Conservation (phyloP, 1,139 yeast species). For the Candida tunisiensis region DNA sequence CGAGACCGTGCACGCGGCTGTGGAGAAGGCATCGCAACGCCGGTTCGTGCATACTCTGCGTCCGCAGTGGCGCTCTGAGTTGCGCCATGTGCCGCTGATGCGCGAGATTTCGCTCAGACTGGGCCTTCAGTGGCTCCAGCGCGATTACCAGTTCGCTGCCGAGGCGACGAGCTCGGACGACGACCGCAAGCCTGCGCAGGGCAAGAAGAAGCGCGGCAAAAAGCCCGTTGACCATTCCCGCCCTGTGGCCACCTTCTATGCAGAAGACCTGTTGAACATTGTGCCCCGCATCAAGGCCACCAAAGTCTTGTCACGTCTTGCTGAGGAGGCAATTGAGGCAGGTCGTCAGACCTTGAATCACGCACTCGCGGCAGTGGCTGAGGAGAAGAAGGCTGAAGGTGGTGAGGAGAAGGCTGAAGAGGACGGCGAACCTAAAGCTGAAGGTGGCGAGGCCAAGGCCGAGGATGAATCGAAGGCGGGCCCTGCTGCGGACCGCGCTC, state of each 20-base stretch:
- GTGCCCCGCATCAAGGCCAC: conserved; percentile 65
- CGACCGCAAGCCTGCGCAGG: too few species aligned
- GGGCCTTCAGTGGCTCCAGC: conserved; percentile 74
- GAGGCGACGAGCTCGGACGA: too few species aligned
- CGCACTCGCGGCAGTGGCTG: too few species aligned
- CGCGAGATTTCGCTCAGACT: conserved; percentile 61
- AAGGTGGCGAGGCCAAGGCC: too few species aligned
- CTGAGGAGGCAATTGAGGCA: conserved; percentile 65
- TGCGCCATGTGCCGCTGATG: conserved; percentile 32
- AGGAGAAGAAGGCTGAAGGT: too few species aligned
- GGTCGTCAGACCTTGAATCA: conserved; percentile 17
- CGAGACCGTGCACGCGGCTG: conserved; percentile 24
- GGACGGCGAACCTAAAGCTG: too few species aligned
- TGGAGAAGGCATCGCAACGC: conserved; percentile 32
- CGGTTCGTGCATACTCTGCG: conserved; percentile 44
- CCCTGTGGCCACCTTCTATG: conserved; percentile 14
- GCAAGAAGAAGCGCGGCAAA: too few species aligned
- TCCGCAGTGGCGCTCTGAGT: conserved; percentile 16
- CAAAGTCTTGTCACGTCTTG: conserved; percentile 43
- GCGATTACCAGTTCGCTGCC: conserved; percentile 21
- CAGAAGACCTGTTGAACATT: conserved; percentile 48
- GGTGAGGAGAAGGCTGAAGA: too few species aligned
- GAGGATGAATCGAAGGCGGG: too few species aligned
- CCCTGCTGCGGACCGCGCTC: conserved; percentile 17
- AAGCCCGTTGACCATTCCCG: too few species aligned